Evolutionary conservation across 768 basidiomycete genomes (phyloP), one percentile per base, ranked within the genome.

Genomic region (Dacryopinax spathularia): DNA sequence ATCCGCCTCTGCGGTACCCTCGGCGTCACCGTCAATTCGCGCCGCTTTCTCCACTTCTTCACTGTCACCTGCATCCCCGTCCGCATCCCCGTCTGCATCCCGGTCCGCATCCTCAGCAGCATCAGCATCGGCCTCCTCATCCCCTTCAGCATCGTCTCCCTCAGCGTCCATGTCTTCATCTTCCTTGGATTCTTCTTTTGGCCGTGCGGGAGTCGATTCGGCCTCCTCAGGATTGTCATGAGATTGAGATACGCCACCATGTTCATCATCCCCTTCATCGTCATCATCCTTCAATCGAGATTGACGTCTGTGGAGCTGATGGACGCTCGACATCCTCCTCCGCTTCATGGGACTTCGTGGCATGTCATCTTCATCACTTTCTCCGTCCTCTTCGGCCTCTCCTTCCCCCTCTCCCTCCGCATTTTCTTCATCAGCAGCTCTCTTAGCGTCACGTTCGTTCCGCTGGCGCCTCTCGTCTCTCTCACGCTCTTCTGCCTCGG

Each of bases 1-100:
- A 41, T 61, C 66, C 6, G 65, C 66, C 61, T 74, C 74, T 34
- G 65, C 65, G 67, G 73, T 72, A 34, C 72, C 60, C 18, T 71
- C 67, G 33, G 70, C 66, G 15, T 71, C 72, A 25, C 69, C 72
- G 43, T 76, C 75, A 62, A 77, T 74, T 36, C 63, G 59, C 65
- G 84, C 83, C 39, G 80, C 84, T 7, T 83, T 82, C 33, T 81
- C 80, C 3, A 85, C 82, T 20, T 85, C 84, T 27, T 80, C 78
- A 43, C 78, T 80, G 22, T 85, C 83, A 9, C 86, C 87, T 37
- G 78, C 81, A 64, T 84, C 84, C 66, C 63, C 67, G 7, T 66
- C 68, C 18, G 41, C 68, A 22, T 75, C 73, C 34, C 70, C 74
- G 20, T 76, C 73, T 25, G 69, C 72, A 60, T 79, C 78, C 1